Evolutionary conservation across 495 filamentous ascomycete species (phyloP), one percentile per base, ranked within the genome.

Genomic region (Lepidopterella palustris): DNA sequence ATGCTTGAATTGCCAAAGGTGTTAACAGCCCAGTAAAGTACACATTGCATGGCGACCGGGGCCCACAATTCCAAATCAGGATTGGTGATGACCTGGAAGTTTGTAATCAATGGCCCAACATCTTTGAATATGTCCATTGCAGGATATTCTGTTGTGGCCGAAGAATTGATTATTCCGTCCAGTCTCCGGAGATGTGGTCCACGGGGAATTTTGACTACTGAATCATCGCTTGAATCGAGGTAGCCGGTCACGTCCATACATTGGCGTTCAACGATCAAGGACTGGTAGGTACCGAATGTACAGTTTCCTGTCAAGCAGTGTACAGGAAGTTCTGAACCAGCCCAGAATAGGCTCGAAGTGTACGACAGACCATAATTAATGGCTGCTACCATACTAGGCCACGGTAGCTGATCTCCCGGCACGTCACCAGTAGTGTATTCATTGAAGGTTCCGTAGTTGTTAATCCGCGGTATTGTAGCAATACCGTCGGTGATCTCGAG

Each of bases 1-100:
- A 56, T 55, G 13, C 45, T 56, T 15, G 47, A 26, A 21, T 25
- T 21, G 5, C 8, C n/a, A 40, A 27, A 61, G 0, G 52, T 61
- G 51, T 9, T 5, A 27, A 61, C 59, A 24, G 52, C 32, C 59
- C 59, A 61, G 52, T 56, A 55, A 0, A 61, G 6, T 9, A 29
- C 59, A 26, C 59, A 61, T 20, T 61, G 52, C 8, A 61, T 49
- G 15, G 59, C 59, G 23, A 32, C 26, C 4, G 59, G 59, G 11
- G 54, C 15, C n/a, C 50, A 39, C 18, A 56, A n/a, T 4, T 24
- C 21, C 15, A 2, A 24, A 18, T 18, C 45, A 21, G 52, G 40
- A 27, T 56, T 56, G 18, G 52, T 40, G 20, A 61, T 61, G 24
- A 40, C 53, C 26, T 55, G 53, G 42, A 31, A 61, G n/a, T 56